Base-by-base conservation (phyloP, 768 basidiomycete species). In the Mrakia hoshinonis region DNA sequence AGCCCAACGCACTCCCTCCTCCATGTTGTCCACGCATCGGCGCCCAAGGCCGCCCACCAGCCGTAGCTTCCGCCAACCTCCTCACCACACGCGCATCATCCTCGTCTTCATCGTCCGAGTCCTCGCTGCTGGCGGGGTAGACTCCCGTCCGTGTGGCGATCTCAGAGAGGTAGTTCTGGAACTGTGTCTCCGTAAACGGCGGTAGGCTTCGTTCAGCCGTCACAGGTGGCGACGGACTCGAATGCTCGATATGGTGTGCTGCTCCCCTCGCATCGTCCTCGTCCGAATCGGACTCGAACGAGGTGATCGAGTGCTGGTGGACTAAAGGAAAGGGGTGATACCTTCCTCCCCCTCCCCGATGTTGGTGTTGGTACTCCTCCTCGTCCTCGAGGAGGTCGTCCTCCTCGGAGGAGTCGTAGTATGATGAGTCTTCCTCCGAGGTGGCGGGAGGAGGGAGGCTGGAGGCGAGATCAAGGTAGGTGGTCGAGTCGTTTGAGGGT, bases 231-330 rank as follows among this genome's bases (percentile, higher is more conserved):
- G 58, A 11, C 0, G 58, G 58, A 9, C 31, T 20, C 18, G 31
- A 61, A n/a, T 61, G 58, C 26, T 61, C 58, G 58, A 61, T 36
- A 36, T 61, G 58, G 15, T 22, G 9, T 11, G 54, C 26, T 6
- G n/a, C 10, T n/a, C n/a, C n/a, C n/a, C 26, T 24, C 7, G 10
- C n/a, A 10, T 61, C 58, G 34, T 61, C 58, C 10, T 61, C 58
- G 31, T 61, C 58, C 34, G 58, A 61, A 31, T 61, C 58, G 31
- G 18, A 15, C n/a, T 61, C 58, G 22, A 61, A 61, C 31, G 36
- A 36, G 4, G 36, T 43, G 58, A 29, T 61, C 31, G 34, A 61
- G n/a, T 26, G 54, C 29, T 0, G 54, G 34, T 26, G 54, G 18
- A 0, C 15, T 55, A 2, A 31, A 55, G 10, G 54, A 31, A 1